phyloP scores from a whole-genome alignment of 768 basidiomycete genomes.

The Pleurotus djamor region DNA sequence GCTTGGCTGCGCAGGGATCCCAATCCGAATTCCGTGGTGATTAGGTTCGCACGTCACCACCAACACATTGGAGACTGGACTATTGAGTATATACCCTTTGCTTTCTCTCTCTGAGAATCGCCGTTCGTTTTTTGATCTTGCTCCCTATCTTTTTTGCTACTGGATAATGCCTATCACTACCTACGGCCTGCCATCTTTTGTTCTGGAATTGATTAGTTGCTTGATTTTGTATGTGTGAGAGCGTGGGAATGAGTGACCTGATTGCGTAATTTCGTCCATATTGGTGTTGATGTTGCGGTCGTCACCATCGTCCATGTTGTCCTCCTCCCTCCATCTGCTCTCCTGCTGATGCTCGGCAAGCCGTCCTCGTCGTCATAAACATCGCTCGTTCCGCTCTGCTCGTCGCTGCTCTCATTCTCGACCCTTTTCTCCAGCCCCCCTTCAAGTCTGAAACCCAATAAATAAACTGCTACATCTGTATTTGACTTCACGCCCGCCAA shows the following conservation, averaged over 20 bases:
- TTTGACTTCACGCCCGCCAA: neutral
- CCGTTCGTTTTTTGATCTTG: slow-evolving; percentile 4
- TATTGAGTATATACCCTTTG: slow-evolving; percentile 9
- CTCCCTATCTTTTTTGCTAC: slow-evolving; percentile 17
- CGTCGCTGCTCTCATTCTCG: neutral
- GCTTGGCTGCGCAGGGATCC: slow-evolving; percentile 86
- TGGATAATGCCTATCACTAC: slow-evolving; percentile 28
- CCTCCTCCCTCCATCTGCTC: neutral
- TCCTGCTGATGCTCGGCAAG: neutral
- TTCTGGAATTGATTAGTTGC: slow-evolving; percentile 24
- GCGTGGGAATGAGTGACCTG: neutral
- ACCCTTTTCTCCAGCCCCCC: neutral
- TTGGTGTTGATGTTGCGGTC: neutral
- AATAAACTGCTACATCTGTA: neutral
- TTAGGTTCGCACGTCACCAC: slow-evolving; percentile 11
- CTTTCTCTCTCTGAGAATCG: slow-evolving; percentile 17
- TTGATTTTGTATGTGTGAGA: neutral
- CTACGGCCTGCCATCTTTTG: slow-evolving; percentile 26
- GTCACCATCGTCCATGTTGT: neutral
- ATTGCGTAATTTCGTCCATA: neutral
- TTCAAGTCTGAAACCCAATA: neutral
- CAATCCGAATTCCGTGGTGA: slow-evolving; percentile 75
- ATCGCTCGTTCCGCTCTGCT: neutral
- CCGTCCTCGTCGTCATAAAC: neutral
- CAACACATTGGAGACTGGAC: neutral